Percentiles rank a stretch among this genome's conserved stretches.
These are phyloP conservation scores for Fusarium sp. DNA, from an alignment of 2,329 filamentous ascomycete genomes.

Conservation along the genomic window DNA sequence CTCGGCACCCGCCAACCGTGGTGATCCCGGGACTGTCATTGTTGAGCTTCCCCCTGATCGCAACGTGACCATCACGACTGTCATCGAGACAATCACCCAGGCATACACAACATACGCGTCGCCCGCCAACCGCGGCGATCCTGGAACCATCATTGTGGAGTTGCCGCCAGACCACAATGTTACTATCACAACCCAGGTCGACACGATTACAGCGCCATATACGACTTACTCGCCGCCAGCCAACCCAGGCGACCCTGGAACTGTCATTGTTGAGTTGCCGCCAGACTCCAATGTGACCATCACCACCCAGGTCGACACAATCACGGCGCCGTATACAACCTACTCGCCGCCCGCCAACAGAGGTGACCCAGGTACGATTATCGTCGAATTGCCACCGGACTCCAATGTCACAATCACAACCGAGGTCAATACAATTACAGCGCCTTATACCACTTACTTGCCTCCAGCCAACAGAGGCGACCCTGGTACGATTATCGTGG, in stretches of 20 bases:
- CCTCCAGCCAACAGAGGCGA: slow-evolving; percentile 3
- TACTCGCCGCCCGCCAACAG: not conserved
- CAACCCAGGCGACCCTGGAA: not conserved
- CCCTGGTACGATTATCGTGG: slow-evolving; percentile 15
- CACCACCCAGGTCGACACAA: slow-evolving; percentile 11
- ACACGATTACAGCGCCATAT: not conserved
- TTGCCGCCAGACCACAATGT: slow-evolving; percentile 15
- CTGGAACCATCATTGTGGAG: slow-evolving; percentile 14
- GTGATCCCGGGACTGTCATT: not conserved
- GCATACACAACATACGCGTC: not conserved
- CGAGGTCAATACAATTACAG: not conserved
- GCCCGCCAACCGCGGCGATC: slow-evolving; percentile 3
- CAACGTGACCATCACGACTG: not conserved
- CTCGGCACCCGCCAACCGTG: not conserved
- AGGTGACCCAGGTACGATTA: not conserved
- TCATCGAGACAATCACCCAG: slow-evolving; percentile 11
- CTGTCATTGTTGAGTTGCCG: not conserved
- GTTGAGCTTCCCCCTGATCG: not conserved
- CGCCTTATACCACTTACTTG: slow-evolving; percentile 2
- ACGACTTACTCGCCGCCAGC: not conserved
- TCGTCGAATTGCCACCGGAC: not conserved
- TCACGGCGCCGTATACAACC: not conserved
- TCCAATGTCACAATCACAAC: slow-evolving; percentile 7
- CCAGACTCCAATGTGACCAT: not conserved
- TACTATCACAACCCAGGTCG: not conserved